Conservation (phyloP, 805 yeast species). For the Ascoidea asiatica region DNA sequence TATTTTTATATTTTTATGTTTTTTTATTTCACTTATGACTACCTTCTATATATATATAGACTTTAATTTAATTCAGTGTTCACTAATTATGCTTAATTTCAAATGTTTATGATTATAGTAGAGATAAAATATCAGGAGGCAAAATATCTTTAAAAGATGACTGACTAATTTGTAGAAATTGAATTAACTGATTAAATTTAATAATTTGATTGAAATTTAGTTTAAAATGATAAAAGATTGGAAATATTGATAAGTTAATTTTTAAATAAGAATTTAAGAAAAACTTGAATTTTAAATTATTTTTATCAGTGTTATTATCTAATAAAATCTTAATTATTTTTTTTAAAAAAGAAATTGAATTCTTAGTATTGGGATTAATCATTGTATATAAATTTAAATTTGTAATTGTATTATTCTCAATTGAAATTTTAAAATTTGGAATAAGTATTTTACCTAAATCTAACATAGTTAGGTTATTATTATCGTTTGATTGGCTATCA, state of each 20-base stretch:
- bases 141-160: no score
- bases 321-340: slow-evolving; percentile 7
- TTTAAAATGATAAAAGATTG: slow-evolving; percentile 4
- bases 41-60: no score
- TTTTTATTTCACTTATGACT: no score
- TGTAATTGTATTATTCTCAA: slow-evolving; percentile 1
- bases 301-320: slow-evolving; percentile 1
- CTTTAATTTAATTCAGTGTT: no score
- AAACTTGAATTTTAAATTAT: slow-evolving; percentile 1
- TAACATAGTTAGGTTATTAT: background rate
- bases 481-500: background rate
- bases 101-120: no score
- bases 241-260: slow-evolving; percentile 4
- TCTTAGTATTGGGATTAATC: slow-evolving; percentile 3
- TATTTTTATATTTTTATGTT: no score
- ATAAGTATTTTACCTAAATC: slow-evolving; percentile 4
- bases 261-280: slow-evolving; percentile 1
- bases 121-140: no score
- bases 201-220: background rate
- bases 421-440: slow-evolving; percentile 5
- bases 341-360: slow-evolving; percentile 5
- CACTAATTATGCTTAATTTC: no score
- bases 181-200: slow-evolving; percentile 1
- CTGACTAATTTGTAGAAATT: no score
- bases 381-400: slow-evolving; percentile 2